Conservation (phyloP, 140 eudicot species). For the Anethum foeniculum region DNA sequence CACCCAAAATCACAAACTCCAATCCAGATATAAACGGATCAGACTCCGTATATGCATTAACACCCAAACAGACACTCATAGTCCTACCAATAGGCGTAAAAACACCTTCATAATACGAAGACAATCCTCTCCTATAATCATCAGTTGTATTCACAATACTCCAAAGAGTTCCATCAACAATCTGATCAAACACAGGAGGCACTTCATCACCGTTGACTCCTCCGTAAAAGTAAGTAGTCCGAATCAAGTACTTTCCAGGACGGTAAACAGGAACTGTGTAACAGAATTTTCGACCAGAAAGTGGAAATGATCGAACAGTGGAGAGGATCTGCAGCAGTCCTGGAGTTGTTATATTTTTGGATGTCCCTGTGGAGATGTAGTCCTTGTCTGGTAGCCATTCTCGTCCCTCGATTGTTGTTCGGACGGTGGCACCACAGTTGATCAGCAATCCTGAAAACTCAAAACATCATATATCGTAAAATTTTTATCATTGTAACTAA, state of each 20-base stretch:
- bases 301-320: conserved; percentile 71
- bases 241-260: conserved; percentile 41
- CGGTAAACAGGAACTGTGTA: conserved; percentile 62
- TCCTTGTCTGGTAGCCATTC: conserved; percentile 53
- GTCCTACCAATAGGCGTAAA: conserved; percentile 57
- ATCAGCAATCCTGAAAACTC: conserved; percentile 36
- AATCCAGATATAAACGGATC: conserved; percentile 74
- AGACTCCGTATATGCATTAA: conserved; percentile 60
- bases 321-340: conserved; percentile 31
- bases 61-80: conserved; percentile 72
- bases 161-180: conserved; percentile 85
- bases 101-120: conserved; percentile 76
- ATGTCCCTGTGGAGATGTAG: conserved; percentile 45
- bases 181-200: conserved; percentile 90
- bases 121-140: conserved; percentile 43
- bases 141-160: conserved; percentile 75
- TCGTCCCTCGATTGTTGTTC: conserved; percentile 24
- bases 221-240: conserved; percentile 78
- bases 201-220: conserved; percentile 37
- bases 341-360: conserved; percentile 22
- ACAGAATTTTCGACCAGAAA: conserved; percentile 53
- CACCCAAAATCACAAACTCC: conserved; percentile 50
- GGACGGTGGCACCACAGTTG: conserved; percentile 58
- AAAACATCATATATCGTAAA: neutral
- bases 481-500: neutral